Evolutionary conservation across 129 eudicot species (phyloP).

Genomic region (Flaveria ramosissima): DNA sequence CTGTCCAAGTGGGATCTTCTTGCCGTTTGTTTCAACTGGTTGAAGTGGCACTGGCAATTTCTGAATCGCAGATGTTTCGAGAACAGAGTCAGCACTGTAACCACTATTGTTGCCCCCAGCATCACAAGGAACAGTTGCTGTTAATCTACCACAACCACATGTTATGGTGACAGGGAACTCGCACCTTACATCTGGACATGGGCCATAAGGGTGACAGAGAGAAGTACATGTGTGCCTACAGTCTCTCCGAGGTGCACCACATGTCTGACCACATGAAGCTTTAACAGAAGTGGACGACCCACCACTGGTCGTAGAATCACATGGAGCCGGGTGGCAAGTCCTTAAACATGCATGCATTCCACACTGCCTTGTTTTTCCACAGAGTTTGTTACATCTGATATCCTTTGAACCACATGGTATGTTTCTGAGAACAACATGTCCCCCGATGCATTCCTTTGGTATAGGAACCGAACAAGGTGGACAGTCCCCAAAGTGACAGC

Average conservation of each 20-base stretch:
- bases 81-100: slow-evolving; percentile 57
- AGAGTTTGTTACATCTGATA: slow-evolving; percentile 80
- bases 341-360: slow-evolving; percentile 96
- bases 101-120: slow-evolving; percentile 72
- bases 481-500: slow-evolving; percentile 97
- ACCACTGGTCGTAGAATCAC: slow-evolving; percentile 48
- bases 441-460: slow-evolving; percentile 92
- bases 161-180: slow-evolving; percentile 85
- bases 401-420: slow-evolving; percentile 95
- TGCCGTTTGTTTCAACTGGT: slow-evolving; percentile 66
- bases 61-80: slow-evolving; percentile 74
- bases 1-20: slow-evolving; percentile 81
- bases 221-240: slow-evolving; percentile 92
- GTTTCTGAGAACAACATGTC: slow-evolving; percentile 84
- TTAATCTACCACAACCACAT: slow-evolving; percentile 77
- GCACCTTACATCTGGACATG: slow-evolving; percentile 84
- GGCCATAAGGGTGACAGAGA: slow-evolving; percentile 65
- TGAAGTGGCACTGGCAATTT: slow-evolving; percentile 79
- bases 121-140: slow-evolving; percentile 86
- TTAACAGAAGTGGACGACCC: slow-evolving; percentile 51
- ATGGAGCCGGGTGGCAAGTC: slow-evolving; percentile 79
- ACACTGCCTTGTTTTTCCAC: slow-evolving; percentile 95
- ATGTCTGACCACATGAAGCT: slow-evolving; percentile 83
- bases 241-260: slow-evolving; percentile 96
- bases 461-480: slow-evolving; percentile 89